These are phyloP conservation scores for Cinnamomum chago DNA, from an alignment of 164 flowering plant species.

Conservation along the genomic window DNA sequence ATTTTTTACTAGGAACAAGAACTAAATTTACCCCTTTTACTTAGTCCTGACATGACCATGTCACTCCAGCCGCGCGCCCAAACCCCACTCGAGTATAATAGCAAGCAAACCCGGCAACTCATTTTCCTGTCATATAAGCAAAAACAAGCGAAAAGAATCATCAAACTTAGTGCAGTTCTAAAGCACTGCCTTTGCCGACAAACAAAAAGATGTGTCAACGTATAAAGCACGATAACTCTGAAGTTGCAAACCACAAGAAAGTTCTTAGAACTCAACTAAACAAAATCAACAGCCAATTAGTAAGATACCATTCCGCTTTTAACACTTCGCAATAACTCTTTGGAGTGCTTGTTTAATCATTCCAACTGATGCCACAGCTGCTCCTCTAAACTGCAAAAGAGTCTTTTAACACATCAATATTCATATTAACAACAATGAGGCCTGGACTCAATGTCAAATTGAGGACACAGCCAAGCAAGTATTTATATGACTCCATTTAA, in stretches of 20 bases:
- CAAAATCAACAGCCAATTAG: not conserved
- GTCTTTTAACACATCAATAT: too few species aligned
- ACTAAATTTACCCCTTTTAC: not conserved
- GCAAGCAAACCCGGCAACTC: too few species aligned
- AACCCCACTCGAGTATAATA: too few species aligned
- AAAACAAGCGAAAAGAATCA: too few species aligned
- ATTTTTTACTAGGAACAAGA: too few species aligned
- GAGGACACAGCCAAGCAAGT: too few species aligned
- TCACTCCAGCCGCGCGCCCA: not conserved
- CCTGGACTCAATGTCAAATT: not conserved
- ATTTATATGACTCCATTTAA: too few species aligned
- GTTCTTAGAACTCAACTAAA: not conserved
- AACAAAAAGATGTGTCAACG: not conserved
- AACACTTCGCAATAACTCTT: constrained; percentile 31
- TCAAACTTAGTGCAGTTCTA: not conserved
- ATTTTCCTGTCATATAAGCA: too few species aligned
- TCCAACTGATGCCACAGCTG: constrained; percentile 46
- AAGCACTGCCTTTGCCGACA: not conserved
- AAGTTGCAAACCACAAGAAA: not conserved
- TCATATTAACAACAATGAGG: not conserved
- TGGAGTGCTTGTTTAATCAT: constrained; percentile 63
- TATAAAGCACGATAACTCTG: not conserved
- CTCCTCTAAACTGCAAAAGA: constrained; percentile 60
- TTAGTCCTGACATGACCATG: not conserved
- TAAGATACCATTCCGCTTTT: not conserved